These are phyloP conservation scores for Crepidotus variabilis DNA, from an alignment of 768 basidiomycete species.

Conservation along the genomic window DNA sequence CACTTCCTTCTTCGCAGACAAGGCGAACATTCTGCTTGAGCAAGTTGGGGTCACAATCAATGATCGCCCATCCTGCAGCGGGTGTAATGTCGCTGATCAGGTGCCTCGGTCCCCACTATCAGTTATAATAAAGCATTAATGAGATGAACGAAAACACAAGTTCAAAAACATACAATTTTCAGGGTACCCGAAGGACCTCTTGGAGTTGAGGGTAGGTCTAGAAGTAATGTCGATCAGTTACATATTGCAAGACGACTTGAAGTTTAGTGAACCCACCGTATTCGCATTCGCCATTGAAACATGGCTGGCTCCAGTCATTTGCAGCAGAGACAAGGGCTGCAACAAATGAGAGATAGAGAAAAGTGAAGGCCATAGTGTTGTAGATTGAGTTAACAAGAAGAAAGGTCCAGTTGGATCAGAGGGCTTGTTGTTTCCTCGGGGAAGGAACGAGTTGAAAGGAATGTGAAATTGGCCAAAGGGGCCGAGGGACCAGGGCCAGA, in stretches of 20 bases:
- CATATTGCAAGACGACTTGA: background rate
- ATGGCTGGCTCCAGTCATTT: conserved; percentile 17
- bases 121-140: background rate
- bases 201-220: conserved; percentile 7
- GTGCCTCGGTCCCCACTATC: conserved; percentile 18
- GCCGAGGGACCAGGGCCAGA: too few relatives aligned
- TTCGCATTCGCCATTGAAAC: conserved; percentile 10
- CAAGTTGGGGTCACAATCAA: conserved; percentile 28
- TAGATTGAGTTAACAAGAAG: too few relatives aligned
- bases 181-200: conserved; percentile 5
- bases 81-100: conserved; percentile 34
- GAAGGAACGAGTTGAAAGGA: too few relatives aligned
- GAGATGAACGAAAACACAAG: background rate
- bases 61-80: conserved; percentile 37
- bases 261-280: conserved; percentile 7
- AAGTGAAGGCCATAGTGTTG: too few relatives aligned
- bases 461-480: too few relatives aligned
- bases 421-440: too few relatives aligned
- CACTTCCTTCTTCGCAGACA: conserved; percentile 21
- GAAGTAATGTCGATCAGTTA: background rate
- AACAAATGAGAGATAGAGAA: too few relatives aligned
- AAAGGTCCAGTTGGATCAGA: too few relatives aligned
- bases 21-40: conserved; percentile 29
- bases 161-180: conserved; percentile 8
- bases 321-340: conserved; percentile 7